A percentile compares a stretch with the other conserved stretches of the same genome.
Evolutionary conservation across 129 eudicot genomes (phyloP).

Genomic region (Flaveria ramosissima): DNA sequence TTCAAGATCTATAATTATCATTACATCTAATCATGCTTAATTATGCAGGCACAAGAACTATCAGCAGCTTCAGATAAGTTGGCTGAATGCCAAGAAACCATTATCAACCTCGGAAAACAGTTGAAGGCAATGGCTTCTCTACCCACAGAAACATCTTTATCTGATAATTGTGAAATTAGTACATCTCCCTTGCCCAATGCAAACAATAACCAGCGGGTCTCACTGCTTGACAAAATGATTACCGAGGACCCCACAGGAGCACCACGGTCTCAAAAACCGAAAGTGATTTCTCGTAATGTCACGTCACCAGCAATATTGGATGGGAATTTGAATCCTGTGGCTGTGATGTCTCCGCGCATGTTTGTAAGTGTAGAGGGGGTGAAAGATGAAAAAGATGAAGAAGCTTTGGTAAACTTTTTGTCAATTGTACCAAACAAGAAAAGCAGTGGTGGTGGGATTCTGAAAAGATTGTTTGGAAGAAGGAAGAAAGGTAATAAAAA

Average conservation of each 20-base stretch:
- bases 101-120: conserved; percentile 62
- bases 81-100: conserved; percentile 78
- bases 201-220: conserved; percentile 35
- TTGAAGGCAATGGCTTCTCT: conserved; percentile 52
- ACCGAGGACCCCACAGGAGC: conserved; percentile 52
- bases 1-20: conserved; percentile 17
- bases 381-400: conserved; percentile 42
- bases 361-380: conserved; percentile 45
- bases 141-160: conserved; percentile 31
- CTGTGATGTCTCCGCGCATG: conserved; percentile 34
- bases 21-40: conserved; percentile 1
- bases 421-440: conserved; percentile 60
- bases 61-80: conserved; percentile 59
- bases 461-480: conserved; percentile 61
- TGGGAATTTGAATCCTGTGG: conserved; percentile 16
- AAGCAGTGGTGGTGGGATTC: conserved; percentile 57
- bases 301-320: conserved; percentile 34
- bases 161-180: conserved; percentile 30
- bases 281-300: conserved; percentile 39
- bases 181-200: conserved; percentile 14
- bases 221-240: conserved; percentile 70
- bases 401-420: conserved; percentile 49
- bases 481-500: conserved; percentile 46
- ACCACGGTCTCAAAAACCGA: conserved; percentile 36
- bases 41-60: conserved; percentile 61